These are phyloP conservation scores for Dactylellina drechsleri DNA, from an alignment of 2,329 filamentous ascomycete species.

Conservation along the genomic window DNA sequence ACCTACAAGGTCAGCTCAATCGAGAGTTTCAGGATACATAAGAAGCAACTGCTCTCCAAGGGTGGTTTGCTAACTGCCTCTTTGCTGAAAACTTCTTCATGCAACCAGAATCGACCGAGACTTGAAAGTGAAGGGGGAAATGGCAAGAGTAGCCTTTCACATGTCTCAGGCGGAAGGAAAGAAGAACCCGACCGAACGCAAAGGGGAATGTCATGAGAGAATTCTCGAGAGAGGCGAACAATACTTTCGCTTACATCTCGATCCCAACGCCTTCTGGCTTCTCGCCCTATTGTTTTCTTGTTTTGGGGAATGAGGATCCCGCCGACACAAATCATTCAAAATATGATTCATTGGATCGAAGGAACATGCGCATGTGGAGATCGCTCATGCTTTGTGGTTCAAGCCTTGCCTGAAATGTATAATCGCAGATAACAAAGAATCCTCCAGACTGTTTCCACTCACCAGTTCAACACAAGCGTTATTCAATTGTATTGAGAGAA, in stretches of 20 bases:
- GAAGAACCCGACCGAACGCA: conserved; percentile 39
- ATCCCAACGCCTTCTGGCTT: not conserved
- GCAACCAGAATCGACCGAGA: conserved; percentile 13
- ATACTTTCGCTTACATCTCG: conserved; percentile 3
- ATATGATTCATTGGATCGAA: conserved; percentile 4
- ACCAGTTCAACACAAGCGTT: too few relatives aligned
- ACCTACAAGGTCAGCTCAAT: conserved; percentile 27
- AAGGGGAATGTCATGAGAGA: conserved; percentile 51
- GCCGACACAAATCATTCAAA: too few relatives aligned
- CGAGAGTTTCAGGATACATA: conserved; percentile 37
- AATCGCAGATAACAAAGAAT: too few relatives aligned
- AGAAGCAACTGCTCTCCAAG: conserved; percentile 18
- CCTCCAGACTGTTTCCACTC: too few relatives aligned
- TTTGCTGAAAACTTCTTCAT: conserved; percentile 27
- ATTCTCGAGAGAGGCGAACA: conserved; percentile 29
- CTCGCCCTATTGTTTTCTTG: not conserved
- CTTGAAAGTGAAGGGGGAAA: conserved; percentile 28
- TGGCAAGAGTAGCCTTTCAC: conserved; percentile 48
- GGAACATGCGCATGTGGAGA: not conserved
- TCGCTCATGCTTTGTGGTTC: not conserved
- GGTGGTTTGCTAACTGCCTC: conserved; percentile 31
- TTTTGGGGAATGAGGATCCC: not conserved
- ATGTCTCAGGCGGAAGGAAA: conserved; percentile 40
- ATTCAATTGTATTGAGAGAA: too few relatives aligned
- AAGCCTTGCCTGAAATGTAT: too few relatives aligned